Conservation (phyloP, 495 filamentous ascomycete species). For the Pyrenula massariospora region DNA sequence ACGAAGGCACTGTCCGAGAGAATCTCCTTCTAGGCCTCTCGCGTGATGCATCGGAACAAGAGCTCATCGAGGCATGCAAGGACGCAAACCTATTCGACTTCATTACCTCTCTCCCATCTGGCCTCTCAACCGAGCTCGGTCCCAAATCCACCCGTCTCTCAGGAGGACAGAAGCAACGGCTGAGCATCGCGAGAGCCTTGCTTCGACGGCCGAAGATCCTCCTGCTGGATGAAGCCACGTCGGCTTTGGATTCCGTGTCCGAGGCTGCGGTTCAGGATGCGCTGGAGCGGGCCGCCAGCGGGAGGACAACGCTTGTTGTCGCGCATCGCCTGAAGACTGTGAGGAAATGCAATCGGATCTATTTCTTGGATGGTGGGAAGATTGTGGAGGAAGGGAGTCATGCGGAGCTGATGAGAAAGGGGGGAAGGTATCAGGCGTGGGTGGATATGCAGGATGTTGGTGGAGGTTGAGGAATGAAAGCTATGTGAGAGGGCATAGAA, state of each 20-base stretch:
- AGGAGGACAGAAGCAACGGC: constrained; percentile 66
- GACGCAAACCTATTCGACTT: constrained; percentile 54
- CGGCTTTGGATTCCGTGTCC: constrained; percentile 59
- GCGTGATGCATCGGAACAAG: neutral
- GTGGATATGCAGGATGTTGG: too few species aligned
- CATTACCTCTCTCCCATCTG: constrained; percentile 44
- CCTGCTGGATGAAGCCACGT: constrained; percentile 71
- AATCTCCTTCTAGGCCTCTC: constrained; percentile 45
- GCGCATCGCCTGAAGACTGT: constrained; percentile 64
- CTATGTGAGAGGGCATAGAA: too few species aligned
- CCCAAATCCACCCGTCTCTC: constrained; percentile 49
- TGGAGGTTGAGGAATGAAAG: too few species aligned
- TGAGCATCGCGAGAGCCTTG: constrained; percentile 66
- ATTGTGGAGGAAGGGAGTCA: constrained; percentile 16
- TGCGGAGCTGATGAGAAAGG: constrained; percentile 12
- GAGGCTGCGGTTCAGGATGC: constrained; percentile 62
- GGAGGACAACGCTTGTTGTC: constrained; percentile 57
- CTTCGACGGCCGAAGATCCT: constrained; percentile 60
- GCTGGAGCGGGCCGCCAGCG: constrained; percentile 46
- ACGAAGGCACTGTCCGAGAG: constrained; percentile 46
- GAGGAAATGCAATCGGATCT: constrained; percentile 58
- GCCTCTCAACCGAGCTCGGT: constrained; percentile 49
- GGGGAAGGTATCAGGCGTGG: constrained; percentile 25
- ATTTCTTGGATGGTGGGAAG: constrained; percentile 40
- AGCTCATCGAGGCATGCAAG: constrained; percentile 37